These are phyloP conservation scores for Adansonia grandidieri DNA, from an alignment of 441 rosid genomes.

Conservation along the genomic window DNA sequence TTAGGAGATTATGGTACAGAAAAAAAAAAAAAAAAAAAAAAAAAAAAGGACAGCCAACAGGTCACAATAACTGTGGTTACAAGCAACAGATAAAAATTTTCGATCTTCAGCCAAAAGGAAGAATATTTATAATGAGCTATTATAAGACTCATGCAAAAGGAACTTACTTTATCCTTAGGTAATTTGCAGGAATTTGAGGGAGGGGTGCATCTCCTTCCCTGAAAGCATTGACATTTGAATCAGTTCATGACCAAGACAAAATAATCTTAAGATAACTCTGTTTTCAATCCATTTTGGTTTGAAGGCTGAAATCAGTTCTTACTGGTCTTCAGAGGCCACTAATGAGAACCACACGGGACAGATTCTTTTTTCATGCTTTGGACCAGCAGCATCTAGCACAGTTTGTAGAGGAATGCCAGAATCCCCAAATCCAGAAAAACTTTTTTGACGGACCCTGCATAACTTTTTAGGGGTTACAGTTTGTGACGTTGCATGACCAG, in stretches of 20 bases:
- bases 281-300: constrained; percentile 5
- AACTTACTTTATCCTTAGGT: constrained; percentile 63
- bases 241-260: constrained; percentile 25
- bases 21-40: too few species aligned
- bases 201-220: constrained; percentile 66
- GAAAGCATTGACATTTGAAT: constrained; percentile 34
- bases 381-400: constrained; percentile 46
- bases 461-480: constrained; percentile 49
- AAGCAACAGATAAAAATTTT: neutral
- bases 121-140: neutral
- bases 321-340: constrained; percentile 71
- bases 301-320: constrained; percentile 41
- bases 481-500: constrained; percentile 52
- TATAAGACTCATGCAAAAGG: constrained; percentile 1
- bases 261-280: constrained; percentile 4
- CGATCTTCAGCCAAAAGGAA: neutral
- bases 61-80: neutral
- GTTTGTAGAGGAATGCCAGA: constrained; percentile 47
- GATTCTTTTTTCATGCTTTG: constrained; percentile 45
- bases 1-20: constrained; percentile 15
- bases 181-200: constrained; percentile 65
- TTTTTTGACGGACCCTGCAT: constrained; percentile 55
- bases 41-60: neutral
- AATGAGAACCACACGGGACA: constrained; percentile 75
- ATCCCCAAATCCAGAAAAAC: constrained; percentile 43